Percentiles rank a stretch among this genome's conserved stretches.
These are phyloP conservation scores for Aphanocladium album DNA, from an alignment of 2,329 filamentous ascomycete species.

Conservation along the genomic window DNA sequence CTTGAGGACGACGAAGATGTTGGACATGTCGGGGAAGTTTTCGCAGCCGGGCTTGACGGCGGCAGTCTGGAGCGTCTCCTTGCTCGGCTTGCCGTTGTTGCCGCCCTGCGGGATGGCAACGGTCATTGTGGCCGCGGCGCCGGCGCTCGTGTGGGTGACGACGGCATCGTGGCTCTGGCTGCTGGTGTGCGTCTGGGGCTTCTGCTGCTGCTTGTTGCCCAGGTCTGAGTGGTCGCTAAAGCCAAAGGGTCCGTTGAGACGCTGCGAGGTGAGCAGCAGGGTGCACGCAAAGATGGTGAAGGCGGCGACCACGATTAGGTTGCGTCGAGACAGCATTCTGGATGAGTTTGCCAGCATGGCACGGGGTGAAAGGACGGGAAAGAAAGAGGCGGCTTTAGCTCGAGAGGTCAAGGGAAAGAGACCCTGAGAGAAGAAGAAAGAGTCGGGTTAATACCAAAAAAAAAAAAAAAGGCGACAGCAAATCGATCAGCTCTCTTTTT, in stretches of 20 bases:
- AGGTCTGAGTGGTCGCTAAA: constrained; percentile 12
- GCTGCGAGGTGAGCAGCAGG: constrained; percentile 29
- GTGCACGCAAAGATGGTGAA: constrained; percentile 24
- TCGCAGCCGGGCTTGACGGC: constrained; percentile 28
- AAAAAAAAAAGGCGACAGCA: background rate
- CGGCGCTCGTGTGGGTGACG: background rate
- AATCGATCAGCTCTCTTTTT: too few relatives aligned
- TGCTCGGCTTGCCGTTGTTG: background rate
- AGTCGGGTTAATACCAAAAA: background rate
- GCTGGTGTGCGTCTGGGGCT: background rate
- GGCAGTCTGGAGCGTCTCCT: background rate
- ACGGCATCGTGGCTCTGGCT: too few relatives aligned
- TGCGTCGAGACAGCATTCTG: constrained; percentile 26
- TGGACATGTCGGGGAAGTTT: constrained; percentile 39
- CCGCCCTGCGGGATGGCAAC: background rate
- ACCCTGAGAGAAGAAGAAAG: too few relatives aligned
- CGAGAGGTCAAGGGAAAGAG: background rate
- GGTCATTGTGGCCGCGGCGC: background rate
- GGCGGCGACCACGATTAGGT: constrained; percentile 23
- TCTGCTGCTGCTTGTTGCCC: background rate
- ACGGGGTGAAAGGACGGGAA: background rate
- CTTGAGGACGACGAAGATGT: constrained; percentile 50
- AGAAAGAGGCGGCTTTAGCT: background rate
- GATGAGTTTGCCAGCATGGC: constrained; percentile 16
- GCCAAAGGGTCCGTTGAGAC: constrained; percentile 26